Evolutionary conservation across 495 filamentous ascomycete genomes (phyloP), one percentile per base, ranked within the genome.

Genomic region (Astrothelium macrocarpum): DNA sequence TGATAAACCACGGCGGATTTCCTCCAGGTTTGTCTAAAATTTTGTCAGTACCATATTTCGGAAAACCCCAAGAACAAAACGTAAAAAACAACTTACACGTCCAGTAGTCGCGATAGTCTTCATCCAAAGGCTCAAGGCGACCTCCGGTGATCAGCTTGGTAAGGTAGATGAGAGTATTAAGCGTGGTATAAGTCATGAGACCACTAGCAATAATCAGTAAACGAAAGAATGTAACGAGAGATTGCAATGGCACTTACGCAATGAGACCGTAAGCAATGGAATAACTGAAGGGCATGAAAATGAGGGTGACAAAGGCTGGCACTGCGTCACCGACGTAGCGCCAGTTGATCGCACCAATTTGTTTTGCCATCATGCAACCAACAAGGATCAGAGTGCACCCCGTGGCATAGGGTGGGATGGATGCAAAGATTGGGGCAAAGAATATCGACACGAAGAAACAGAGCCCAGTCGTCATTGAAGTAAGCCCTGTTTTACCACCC

Each of bases 391-490:
- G 83, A 26, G 90, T 90, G 74, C 85, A 89, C 23, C 89, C 89
- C 2, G 89, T 93, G 1, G 89, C 89, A 88, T 88, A 93, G 0
- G 88, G 82, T 2, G 89, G 89, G 64, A 93, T 92, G 0, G 85
- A 89, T 16, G 89, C 89, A 71, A 92, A 92, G 64, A 93, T 90
- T 1, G 89, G 89, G 0, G 89, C 88, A 72, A 92, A 92, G 80
- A 93, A 93, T 36, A 93, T 82, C 39, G 87, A 81, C 70, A 93
- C 85, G 79, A 93, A 91, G 79, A 93, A 93, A 73, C 86, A 89
- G 59, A 91, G 32, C 31, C 89, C 89, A 0, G 89, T 86, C 49
- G 81, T 75, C 70, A 87, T 85, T n/a, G 89, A 86, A 1, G 89
- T 91, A n/a, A 93, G 76, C 9, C 89, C 89, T 0, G 89, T 93